phyloP scores from a whole-genome alignment of 345 rosid species.

The Camelina hispida region DNA sequence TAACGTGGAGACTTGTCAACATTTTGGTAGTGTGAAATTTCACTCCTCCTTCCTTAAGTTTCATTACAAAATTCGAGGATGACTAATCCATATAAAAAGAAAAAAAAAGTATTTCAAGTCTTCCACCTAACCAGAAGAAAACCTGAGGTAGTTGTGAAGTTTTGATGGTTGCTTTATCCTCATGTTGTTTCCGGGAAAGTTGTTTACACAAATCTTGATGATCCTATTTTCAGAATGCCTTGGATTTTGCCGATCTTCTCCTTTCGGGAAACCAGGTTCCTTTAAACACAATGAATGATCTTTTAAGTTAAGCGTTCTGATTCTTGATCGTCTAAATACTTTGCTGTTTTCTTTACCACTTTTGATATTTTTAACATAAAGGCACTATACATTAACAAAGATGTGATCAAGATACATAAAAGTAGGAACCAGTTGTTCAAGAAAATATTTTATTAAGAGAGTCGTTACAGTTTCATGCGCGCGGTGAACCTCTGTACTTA shows the following conservation, averaged over 20 bases:
- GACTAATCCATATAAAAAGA: neutral
- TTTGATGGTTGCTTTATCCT: constrained; percentile 67
- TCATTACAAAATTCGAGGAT: neutral
- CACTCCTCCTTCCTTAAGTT: neutral
- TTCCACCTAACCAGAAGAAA: constrained; percentile 14
- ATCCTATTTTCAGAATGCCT: constrained; percentile 55
- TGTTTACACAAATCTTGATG: constrained; percentile 40
- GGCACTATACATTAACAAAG: neutral
- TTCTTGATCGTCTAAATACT: too few species aligned
- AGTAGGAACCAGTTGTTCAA: neutral
- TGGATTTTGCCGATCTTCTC: constrained; percentile 62
- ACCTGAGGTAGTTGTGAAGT: neutral
- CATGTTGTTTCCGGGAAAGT: constrained; percentile 51
- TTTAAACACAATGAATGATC: neutral
- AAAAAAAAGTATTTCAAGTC: neutral
- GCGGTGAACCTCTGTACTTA: neutral
- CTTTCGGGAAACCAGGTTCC: constrained; percentile 69
- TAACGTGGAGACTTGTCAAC: neutral
- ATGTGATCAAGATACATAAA: neutral
- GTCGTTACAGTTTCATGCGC: neutral
- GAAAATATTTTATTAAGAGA: neutral
- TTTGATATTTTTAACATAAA: too few species aligned
- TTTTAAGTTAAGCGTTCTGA: too few species aligned
- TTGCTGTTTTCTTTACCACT: too few species aligned
- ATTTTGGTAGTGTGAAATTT: neutral